phyloP scores from a whole-genome alignment of 208 protist genomes.

The Trypanosoma cruzi region DNA sequence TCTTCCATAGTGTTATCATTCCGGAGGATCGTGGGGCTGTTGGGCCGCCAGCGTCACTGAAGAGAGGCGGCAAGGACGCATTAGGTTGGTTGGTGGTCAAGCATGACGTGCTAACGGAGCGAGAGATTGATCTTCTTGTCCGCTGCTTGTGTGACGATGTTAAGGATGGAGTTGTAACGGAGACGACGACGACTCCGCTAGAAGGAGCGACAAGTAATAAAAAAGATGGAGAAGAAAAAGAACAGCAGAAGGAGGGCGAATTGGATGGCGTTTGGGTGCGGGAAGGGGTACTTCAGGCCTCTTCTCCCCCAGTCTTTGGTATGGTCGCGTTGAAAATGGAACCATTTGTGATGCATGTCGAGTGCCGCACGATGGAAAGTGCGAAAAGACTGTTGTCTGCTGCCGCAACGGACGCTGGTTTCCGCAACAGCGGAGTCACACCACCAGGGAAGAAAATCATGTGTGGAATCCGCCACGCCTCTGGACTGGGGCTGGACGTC shows the following conservation, averaged over 20 bases:
- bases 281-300: background rate
- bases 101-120: slow-evolving; percentile 65
- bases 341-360: slow-evolving; percentile 90
- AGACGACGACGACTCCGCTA: background rate
- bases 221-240: background rate
- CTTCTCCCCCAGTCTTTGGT: slow-evolving; percentile 39
- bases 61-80: slow-evolving; percentile 68
- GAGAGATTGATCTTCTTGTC: slow-evolving; percentile 62
- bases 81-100: slow-evolving; percentile 86
- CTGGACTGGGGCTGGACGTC: slow-evolving; percentile 74
- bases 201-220: too few species aligned
- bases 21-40: slow-evolving; percentile 5
- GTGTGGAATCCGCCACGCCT: slow-evolving; percentile 74
- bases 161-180: background rate
- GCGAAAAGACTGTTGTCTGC: slow-evolving; percentile 72
- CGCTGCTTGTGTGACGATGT: slow-evolving; percentile 49
- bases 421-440: slow-evolving; percentile 85
- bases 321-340: slow-evolving; percentile 84
- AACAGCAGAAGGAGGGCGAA: slow-evolving; percentile 34
- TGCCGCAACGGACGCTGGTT: slow-evolving; percentile 70
- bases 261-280: slow-evolving; percentile 50
- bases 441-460: slow-evolving; percentile 81
- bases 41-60: slow-evolving; percentile 30
- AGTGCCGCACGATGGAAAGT: slow-evolving; percentile 78
- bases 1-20: slow-evolving; percentile 65